Base-by-base conservation (phyloP, 1,139 yeast species). In the Hyphopichia fennica region DNA sequence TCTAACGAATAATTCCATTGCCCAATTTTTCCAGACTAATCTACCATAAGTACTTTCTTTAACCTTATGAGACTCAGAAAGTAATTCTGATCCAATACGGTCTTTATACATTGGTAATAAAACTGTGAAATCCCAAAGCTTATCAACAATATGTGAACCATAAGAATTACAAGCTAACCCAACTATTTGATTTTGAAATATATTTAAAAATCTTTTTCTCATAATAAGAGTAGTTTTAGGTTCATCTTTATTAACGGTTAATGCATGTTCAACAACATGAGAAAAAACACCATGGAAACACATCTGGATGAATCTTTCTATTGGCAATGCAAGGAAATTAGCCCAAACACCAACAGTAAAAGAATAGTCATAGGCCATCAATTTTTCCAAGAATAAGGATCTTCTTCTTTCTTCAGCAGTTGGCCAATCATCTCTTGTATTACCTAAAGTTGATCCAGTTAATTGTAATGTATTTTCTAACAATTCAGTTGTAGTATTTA, bases 21-120 rank as follows among this genome's bases (percentile, higher is more conserved):
- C 67, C 98, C 98, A 93, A 61, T 91, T 93, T 58, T 87, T 87
- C 98, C 98, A 93, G 1, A 93, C 98, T 52, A 83, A 77, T 58
- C 86, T 81, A 36, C 99, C 99, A 57, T 93, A 93, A 19, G 73
- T 78, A 58, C 96, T 86, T 49, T 84, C 88, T 65, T 93, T 90
- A 33, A 93, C 86, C 49, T 77, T 75, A 27, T 79, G 83, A 28
- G 84, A 77, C 37, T 82, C 78, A n/a, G 69, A 72, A 28, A 72
- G 58, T 45, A 93, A 69, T 45, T 84, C 86, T 16, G 77, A 75
- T 1, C 95, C 97, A 49, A 93, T 75, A 48, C 93, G 78, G 57
- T 93, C 98, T 53, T 95, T 87, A 64, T 87, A 87, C 74, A 85
- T 81, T 46, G 90, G 88, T 56, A 90, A 74, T 45, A 83, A 81